Conservation (phyloP, 208 protist species). For the Trypanosoma grayi region DNA sequence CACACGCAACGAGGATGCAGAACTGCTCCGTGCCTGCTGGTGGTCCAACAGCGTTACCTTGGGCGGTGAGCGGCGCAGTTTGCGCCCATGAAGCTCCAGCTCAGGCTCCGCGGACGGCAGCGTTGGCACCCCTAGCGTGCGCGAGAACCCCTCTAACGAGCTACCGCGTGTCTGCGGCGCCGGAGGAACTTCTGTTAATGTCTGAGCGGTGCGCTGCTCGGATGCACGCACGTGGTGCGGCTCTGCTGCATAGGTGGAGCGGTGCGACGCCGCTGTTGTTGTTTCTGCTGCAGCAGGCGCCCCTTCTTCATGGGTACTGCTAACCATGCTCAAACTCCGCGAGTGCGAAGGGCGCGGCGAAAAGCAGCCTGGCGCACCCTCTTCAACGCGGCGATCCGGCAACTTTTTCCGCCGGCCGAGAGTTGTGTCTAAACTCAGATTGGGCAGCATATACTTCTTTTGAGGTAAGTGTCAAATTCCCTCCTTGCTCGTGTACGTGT, state of each 20-base stretch:
- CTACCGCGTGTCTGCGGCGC: background rate
- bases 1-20: slow-evolving; percentile 12
- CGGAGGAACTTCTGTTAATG: background rate
- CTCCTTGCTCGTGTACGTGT: background rate
- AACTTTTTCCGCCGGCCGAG: slow-evolving; percentile 41
- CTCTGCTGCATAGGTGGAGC: background rate
- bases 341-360: slow-evolving; percentile 25
- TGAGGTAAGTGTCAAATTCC: background rate
- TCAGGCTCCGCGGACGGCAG: background rate
- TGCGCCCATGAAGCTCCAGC: background rate
- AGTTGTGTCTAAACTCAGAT: slow-evolving; percentile 51
- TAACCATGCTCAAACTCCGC: slow-evolving; percentile 15
- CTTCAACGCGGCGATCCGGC: slow-evolving; percentile 28
- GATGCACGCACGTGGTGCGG: background rate
- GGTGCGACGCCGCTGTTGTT: background rate
- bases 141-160: background rate
- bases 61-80: slow-evolving; percentile 25
- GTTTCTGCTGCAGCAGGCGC: background rate
- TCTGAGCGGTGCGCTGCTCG: background rate
- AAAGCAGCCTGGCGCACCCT: slow-evolving; percentile 18
- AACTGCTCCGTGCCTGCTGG: slow-evolving; percentile 42
- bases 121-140: background rate
- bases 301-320: background rate
- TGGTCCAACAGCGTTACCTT: slow-evolving; percentile 61
- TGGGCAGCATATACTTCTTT: slow-evolving; percentile 23